Evolutionary conservation across 2,329 filamentous ascomycete genomes (phyloP).

Genomic region (Mycosphaerella arachidis): DNA sequence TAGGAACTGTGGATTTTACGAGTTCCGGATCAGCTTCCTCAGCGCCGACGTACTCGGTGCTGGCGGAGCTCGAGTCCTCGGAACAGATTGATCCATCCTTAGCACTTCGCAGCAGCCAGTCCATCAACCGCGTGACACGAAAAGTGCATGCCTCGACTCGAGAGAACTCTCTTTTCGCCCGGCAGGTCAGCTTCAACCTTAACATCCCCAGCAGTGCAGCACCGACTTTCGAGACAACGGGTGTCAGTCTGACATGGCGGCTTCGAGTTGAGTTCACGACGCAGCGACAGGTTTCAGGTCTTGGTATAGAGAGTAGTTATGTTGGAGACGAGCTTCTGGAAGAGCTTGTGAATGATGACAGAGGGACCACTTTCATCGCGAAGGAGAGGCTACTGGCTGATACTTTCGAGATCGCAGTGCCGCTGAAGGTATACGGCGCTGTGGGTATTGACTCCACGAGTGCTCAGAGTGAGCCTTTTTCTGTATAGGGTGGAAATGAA

Average conservation of each 20-base stretch:
- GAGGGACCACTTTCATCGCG: conserved; percentile 32
- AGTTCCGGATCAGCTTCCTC: conserved; percentile 23
- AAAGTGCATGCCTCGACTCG: conserved; percentile 73
- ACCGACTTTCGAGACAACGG: conserved; percentile 87
- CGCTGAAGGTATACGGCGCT: conserved; percentile 34
- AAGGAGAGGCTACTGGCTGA: conserved; percentile 34
- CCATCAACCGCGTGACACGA: conserved; percentile 79
- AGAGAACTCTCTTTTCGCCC: conserved; percentile 77
- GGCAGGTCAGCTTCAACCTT: conserved; percentile 72
- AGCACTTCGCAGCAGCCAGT: conserved; percentile 78
- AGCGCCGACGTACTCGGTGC: conserved; percentile 79
- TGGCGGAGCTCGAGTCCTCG: conserved; percentile 77
- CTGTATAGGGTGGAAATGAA: conserved; percentile 15
- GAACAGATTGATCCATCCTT: conserved; percentile 78
- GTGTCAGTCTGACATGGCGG: conserved; percentile 82
- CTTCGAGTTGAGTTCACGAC: conserved; percentile 90
- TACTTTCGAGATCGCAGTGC: conserved; percentile 36
- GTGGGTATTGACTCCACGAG: conserved; percentile 20
- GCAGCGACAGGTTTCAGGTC: conserved; percentile 19
- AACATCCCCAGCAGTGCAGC: conserved; percentile 80
- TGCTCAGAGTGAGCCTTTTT: conserved; percentile 18
- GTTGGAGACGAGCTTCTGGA: conserved; percentile 41
- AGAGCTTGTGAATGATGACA: conserved; percentile 34
- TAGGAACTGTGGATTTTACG: conserved; percentile 77
- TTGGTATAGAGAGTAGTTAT: conserved; percentile 46